phyloP scores from a whole-genome alignment of 306 rosid genomes.

The Cajanus cajan region DNA sequence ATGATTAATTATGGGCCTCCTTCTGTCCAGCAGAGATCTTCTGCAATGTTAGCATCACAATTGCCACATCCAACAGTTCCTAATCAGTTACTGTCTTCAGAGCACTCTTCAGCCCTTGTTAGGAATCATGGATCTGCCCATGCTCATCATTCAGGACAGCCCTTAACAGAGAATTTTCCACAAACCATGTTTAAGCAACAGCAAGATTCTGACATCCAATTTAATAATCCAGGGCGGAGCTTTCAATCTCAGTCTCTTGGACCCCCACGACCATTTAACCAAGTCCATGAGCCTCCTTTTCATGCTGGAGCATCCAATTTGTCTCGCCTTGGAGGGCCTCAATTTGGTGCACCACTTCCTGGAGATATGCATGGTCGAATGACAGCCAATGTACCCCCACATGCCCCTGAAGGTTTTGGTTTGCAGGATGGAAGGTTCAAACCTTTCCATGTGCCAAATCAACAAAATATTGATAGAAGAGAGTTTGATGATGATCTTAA shows the following conservation, averaged over 20 bases:
- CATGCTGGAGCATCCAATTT: conserved; percentile 47
- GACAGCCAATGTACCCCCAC: conserved; percentile 46
- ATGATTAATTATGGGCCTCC: conserved; percentile 39
- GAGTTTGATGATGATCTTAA: conserved; percentile 72
- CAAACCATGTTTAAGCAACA: conserved; percentile 31
- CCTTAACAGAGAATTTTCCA: conserved; percentile 27
- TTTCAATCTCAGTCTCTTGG: conserved; percentile 46
- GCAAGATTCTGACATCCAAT: conserved; percentile 12
- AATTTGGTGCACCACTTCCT: conserved; percentile 50
- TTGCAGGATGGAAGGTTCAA: conserved; percentile 70
- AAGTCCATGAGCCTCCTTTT: conserved; percentile 51
- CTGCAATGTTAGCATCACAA: conserved; percentile 41
- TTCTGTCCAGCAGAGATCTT: conserved; percentile 42
- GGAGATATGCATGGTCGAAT: conserved; percentile 59
- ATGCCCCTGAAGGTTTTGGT: conserved; percentile 61
- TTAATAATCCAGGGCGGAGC: conserved; percentile 36
- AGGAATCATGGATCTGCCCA: conserved; percentile 54
- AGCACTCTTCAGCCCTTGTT: conserved; percentile 40
- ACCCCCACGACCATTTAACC: conserved; percentile 50
- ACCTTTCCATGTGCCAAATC: conserved; percentile 47
- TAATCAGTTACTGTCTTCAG: conserved; percentile 44
- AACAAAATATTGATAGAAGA: conserved; percentile 40
- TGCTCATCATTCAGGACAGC: conserved; percentile 25
- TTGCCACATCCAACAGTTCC: conserved; percentile 51
- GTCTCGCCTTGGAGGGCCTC: conserved; percentile 52